A percentile compares a stretch with the other conserved stretches of the same genome.
phyloP scores from a whole-genome alignment of 257 asterid species.

The Jaltomata sinuosa region DNA sequence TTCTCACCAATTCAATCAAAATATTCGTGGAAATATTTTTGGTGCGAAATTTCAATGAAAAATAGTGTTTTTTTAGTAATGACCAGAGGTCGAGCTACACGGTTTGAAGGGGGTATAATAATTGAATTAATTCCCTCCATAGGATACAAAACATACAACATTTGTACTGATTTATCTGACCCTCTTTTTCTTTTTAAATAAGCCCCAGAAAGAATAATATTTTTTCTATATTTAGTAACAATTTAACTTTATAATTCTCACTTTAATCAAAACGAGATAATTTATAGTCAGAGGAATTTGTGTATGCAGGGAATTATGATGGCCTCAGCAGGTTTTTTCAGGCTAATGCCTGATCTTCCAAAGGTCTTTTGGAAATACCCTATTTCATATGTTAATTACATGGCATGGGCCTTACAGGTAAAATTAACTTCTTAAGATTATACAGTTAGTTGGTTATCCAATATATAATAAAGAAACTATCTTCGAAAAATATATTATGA shows the following conservation, averaged over 20 bases:
- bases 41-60: too few species aligned
- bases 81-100: too few species aligned
- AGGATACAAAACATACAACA: not conserved
- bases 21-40: too few species aligned
- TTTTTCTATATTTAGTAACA: not conserved
- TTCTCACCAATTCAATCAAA: too few species aligned
- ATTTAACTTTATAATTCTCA: not conserved
- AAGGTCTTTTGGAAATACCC: slow-evolving; percentile 71
- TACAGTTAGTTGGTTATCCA: not conserved
- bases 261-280: not conserved
- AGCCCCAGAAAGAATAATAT: rapidly evolving
- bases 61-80: too few species aligned
- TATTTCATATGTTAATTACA: slow-evolving; percentile 66
- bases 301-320: slow-evolving; percentile 68
- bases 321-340: slow-evolving; percentile 86
- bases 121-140: not conserved
- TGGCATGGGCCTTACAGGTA: slow-evolving; percentile 86
- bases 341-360: slow-evolving; percentile 58
- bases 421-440: not conserved
- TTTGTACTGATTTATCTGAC: not conserved
- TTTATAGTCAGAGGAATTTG: not conserved
- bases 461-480: not conserved
- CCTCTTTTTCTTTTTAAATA: not conserved
- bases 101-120: too few species aligned
- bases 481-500: not conserved